Conservation (phyloP, 169 alveolate species). For the Eimeria falciformis region DNA sequence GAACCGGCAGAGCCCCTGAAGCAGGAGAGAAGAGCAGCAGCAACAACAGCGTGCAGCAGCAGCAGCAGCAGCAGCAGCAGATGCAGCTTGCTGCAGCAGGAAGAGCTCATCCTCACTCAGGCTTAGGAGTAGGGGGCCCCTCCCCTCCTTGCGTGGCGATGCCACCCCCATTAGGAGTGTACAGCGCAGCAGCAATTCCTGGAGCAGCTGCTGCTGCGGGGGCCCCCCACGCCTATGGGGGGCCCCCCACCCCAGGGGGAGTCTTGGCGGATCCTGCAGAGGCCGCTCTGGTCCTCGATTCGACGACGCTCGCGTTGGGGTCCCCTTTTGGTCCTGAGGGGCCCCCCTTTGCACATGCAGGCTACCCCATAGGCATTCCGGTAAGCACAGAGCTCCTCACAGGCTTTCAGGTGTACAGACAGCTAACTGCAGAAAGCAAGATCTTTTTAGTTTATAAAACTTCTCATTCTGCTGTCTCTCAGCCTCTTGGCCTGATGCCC, state of each 20-base stretch:
- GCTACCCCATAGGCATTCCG: neutral
- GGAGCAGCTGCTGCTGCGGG: neutral
- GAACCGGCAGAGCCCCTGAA: neutral
- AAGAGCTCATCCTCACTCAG: neutral
- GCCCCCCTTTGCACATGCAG: neutral
- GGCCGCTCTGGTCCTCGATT: neutral
- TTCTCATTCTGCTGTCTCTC: neutral
- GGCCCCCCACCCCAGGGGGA: conserved; percentile 3
- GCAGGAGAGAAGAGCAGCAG: neutral
- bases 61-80: conserved; percentile 44
- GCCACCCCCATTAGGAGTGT: conserved; percentile 11
- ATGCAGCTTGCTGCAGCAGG: conserved; percentile 1
- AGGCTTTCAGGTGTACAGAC: too few relatives aligned
- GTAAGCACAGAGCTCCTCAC: neutral
- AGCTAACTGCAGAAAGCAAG: neutral
- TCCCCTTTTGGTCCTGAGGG: neutral
- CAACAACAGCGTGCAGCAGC: neutral
- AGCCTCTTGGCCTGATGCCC: neutral
- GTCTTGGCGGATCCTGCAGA: neutral
- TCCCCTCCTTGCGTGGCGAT: neutral
- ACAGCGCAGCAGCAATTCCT: neutral
- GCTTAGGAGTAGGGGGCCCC: neutral
- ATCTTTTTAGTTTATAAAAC: neutral
- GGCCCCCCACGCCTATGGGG: conserved; percentile 1
- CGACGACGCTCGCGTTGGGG: neutral